Evolutionary conservation across 106 monocot species (phyloP).

Genomic region (Cymbidium sinense): DNA sequence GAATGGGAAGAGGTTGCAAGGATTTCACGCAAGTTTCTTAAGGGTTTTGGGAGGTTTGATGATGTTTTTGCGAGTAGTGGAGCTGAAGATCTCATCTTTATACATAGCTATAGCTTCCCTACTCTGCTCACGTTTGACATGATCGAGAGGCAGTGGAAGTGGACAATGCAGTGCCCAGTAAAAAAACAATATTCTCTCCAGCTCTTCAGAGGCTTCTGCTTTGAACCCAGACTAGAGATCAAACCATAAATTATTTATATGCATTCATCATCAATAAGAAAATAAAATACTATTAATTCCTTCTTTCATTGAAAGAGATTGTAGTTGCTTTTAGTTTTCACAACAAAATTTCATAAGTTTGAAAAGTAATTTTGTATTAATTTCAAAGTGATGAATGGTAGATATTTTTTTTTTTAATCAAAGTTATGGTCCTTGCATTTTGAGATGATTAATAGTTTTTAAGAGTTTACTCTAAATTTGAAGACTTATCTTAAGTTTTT

Average conservation of each 20-base stretch:
- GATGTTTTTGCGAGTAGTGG: slow-evolving; percentile 35
- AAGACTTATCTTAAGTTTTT: no score
- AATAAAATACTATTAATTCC: no score
- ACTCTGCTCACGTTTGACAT: slow-evolving; percentile 45
- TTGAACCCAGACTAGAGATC: slow-evolving; percentile 50
- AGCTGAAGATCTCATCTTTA: slow-evolving; percentile 41
- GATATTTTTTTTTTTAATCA: no score
- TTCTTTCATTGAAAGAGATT: no score
- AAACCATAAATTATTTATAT: slow-evolving; percentile 13
- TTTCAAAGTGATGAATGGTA: no score
- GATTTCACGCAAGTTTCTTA: slow-evolving; percentile 75
- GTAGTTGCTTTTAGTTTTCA: no score
- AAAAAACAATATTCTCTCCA: slow-evolving; percentile 51
- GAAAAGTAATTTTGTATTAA: no score
- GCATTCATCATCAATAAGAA: no score
- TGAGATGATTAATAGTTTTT: no score
- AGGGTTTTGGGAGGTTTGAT: slow-evolving; percentile 10
- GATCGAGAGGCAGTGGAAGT: slow-evolving; percentile 36
- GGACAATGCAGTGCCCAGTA: slow-evolving; percentile 41
- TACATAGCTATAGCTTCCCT: slow-evolving; percentile 47
- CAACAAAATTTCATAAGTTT: no score
- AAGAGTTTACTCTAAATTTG: no score
- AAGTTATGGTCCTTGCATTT: no score
- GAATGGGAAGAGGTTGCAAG: slow-evolving; percentile 64
- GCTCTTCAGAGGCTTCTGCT: slow-evolving; percentile 61